phyloP scores from a whole-genome alignment of 2,329 filamentous ascomycete species.

The Phoma sp. region DNA sequence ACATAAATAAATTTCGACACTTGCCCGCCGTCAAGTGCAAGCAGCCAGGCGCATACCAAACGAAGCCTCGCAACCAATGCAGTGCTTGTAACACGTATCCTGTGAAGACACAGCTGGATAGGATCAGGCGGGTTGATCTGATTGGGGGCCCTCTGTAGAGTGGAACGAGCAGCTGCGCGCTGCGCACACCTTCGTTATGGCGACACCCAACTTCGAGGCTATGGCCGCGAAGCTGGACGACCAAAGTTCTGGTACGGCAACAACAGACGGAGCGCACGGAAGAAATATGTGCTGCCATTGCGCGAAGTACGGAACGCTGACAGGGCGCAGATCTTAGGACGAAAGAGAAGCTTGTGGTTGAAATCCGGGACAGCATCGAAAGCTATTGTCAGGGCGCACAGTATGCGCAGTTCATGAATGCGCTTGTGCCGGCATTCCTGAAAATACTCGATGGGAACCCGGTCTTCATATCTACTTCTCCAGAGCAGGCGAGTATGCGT shows the following conservation, averaged over 20 bases:
- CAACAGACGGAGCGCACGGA: background rate
- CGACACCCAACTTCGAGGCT: slow-evolving; percentile 52
- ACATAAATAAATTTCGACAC: slow-evolving; percentile 24
- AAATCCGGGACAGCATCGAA: slow-evolving; percentile 90
- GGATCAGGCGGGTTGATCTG: slow-evolving; percentile 11
- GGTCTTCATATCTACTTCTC: slow-evolving; percentile 87
- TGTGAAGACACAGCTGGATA: slow-evolving; percentile 23
- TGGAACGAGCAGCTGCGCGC: slow-evolving; percentile 31
- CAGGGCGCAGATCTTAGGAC: slow-evolving; percentile 71
- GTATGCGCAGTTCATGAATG: slow-evolving; percentile 82
- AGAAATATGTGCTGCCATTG: slow-evolving; percentile 4
- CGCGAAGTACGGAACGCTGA: slow-evolving; percentile 22
- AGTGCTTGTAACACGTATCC: slow-evolving; percentile 23
- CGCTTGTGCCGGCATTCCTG: slow-evolving; percentile 88
- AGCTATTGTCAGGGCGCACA: slow-evolving; percentile 78
- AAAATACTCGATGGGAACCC: slow-evolving; percentile 83
- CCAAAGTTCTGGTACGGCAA: slow-evolving; percentile 43
- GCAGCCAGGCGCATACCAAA: slow-evolving; percentile 23
- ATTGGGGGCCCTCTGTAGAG: slow-evolving; percentile 15
- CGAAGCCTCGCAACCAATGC: slow-evolving; percentile 35
- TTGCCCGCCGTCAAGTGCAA: slow-evolving; percentile 11
- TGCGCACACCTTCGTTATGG: slow-evolving; percentile 40
- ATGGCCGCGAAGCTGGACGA: slow-evolving; percentile 57
- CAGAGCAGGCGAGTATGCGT: slow-evolving; percentile 75
- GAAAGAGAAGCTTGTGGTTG: slow-evolving; percentile 81